Percentiles rank a stretch among this genome's conserved stretches.
Evolutionary conservation across 441 rosid genomes (phyloP).

Genomic region (Brassica hybrid): DNA sequence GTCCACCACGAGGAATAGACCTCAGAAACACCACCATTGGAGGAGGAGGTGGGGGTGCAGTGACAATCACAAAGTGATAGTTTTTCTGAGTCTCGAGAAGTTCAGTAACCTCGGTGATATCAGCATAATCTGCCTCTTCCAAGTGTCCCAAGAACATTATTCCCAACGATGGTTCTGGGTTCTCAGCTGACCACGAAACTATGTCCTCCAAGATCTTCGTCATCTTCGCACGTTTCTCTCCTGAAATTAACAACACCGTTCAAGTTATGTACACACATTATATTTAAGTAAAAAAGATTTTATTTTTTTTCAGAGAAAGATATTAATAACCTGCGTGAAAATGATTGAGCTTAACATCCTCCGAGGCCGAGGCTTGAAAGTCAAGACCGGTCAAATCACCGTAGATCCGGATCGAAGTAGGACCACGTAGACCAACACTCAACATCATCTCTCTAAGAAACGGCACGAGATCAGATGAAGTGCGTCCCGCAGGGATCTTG

Average conservation of each 20-base stretch:
- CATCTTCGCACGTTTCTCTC: neutral
- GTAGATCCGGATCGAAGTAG: neutral
- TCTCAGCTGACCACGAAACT: neutral
- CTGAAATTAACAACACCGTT: too few species aligned
- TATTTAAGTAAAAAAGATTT: too few species aligned
- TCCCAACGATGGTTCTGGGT: neutral
- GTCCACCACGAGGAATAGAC: conserved; percentile 1
- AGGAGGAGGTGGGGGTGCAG: neutral
- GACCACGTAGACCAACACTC: neutral
- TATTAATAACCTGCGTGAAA: neutral
- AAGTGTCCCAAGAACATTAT: neutral
- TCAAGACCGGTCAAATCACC: neutral
- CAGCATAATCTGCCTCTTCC: neutral
- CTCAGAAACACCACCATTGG: neutral
- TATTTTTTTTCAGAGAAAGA: too few species aligned
- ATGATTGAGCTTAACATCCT: neutral
- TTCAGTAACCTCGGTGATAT: neutral
- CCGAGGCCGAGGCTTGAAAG: neutral
- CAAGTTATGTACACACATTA: too few species aligned
- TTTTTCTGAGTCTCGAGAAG: neutral
- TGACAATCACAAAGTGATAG: neutral
- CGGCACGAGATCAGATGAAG: neutral
- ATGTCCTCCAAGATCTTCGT: neutral
- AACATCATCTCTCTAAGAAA: neutral
- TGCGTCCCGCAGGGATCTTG: neutral